phyloP scores from a whole-genome alignment of 2,329 filamentous ascomycete species.

The Pyricularia grisea region DNA sequence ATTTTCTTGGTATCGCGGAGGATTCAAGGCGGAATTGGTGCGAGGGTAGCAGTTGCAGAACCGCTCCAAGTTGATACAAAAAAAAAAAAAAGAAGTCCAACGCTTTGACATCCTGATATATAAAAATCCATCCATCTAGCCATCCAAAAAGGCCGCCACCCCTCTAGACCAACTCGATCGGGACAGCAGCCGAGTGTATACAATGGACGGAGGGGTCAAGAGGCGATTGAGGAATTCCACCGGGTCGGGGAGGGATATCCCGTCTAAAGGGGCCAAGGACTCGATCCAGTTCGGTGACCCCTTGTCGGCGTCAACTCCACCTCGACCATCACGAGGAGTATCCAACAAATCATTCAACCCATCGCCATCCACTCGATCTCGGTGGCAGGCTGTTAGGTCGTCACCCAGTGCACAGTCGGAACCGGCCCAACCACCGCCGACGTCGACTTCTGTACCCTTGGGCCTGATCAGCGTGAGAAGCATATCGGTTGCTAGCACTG shows the following conservation, averaged over 20 bases:
- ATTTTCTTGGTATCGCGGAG: not conserved
- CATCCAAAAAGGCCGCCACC: not conserved
- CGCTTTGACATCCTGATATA: not conserved
- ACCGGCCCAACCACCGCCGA: not conserved
- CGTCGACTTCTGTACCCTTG: not conserved
- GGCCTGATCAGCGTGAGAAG: not conserved
- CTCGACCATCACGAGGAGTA: not conserved
- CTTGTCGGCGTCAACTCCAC: not conserved
- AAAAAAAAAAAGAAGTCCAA: not conserved
- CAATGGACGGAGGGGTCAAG: not conserved
- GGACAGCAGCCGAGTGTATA: not conserved
- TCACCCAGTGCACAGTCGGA: not conserved
- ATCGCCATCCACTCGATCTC: not conserved
- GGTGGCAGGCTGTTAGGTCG: not conserved
- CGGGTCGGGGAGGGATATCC: not conserved
- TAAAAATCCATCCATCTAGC: not conserved
- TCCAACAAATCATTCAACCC: not conserved
- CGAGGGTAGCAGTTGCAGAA: not conserved
- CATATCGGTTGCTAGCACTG: conserved; percentile 6
- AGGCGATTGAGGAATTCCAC: not conserved
- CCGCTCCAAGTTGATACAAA: not conserved
- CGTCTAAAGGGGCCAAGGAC: not conserved
- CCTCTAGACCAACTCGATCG: not conserved
- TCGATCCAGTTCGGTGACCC: not conserved
- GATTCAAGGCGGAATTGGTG: not conserved